Conservation (phyloP, 345 rosid genomes). For the Hibiscus syriacus region DNA sequence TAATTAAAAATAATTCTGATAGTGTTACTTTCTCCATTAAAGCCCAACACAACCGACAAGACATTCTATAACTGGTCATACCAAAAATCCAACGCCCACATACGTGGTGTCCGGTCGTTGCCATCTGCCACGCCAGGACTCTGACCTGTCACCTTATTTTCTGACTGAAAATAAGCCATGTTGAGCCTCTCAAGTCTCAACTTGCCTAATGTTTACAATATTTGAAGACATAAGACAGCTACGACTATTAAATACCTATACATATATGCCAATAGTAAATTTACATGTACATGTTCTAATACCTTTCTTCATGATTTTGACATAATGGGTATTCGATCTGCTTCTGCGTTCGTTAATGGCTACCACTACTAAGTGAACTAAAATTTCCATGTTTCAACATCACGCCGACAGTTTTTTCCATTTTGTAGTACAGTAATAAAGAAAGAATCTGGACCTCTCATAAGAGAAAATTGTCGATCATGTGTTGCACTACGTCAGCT, state of each 20-base stretch:
- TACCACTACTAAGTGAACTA: too few species aligned
- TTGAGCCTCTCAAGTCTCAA: not conserved
- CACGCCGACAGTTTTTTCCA: not conserved
- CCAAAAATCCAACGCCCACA: not conserved
- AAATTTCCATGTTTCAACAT: not conserved
- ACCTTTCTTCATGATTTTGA: too few species aligned
- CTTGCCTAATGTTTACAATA: not conserved
- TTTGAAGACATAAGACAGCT: not conserved
- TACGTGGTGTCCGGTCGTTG: not conserved
- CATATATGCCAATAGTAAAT: not conserved
- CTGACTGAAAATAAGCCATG: not conserved
- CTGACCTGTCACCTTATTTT: not conserved
- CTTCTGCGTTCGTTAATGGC: not conserved
- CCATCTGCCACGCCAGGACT: too few species aligned
- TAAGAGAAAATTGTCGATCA: conserved; percentile 60
- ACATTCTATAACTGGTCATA: not conserved
- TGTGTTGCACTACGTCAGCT: conserved; percentile 71
- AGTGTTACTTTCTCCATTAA: not conserved
- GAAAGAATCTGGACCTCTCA: conserved; percentile 7
- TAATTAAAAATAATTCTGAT: not conserved
- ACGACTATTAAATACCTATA: not conserved
- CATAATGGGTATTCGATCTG: not conserved
- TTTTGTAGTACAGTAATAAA: not conserved
- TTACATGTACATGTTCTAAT: not conserved
- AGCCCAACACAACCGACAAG: not conserved